A percentile compares a stretch with the other conserved stretches of the same genome.
phyloP scores from a whole-genome alignment of 805 yeast genomes.

The Myxozyma udenii region DNA sequence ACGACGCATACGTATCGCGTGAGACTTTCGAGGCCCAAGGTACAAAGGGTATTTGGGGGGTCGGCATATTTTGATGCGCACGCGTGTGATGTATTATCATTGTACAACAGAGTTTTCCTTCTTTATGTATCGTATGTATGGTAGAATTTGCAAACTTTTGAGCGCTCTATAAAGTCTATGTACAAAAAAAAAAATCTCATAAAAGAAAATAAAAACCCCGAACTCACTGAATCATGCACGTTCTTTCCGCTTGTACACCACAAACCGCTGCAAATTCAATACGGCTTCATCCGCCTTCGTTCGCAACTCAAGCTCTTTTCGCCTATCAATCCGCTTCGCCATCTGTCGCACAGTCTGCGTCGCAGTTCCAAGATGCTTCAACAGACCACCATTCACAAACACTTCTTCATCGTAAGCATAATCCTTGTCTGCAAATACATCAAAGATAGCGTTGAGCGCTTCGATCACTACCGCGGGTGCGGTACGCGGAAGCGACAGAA shows the following conservation, averaged over 20 bases:
- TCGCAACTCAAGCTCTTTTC: slow-evolving; percentile 56
- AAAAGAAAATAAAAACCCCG: neutral
- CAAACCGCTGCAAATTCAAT: slow-evolving; percentile 67
- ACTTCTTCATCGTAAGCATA: slow-evolving; percentile 66
- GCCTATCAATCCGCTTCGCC: slow-evolving; percentile 65
- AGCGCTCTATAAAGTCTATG: neutral
- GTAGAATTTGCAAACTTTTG: neutral
- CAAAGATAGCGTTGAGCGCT: slow-evolving; percentile 64
- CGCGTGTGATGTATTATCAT: neutral
- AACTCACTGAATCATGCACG: neutral
- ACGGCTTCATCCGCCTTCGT: slow-evolving; percentile 63
- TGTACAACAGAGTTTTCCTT: neutral
- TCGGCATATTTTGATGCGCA: slow-evolving; percentile 30
- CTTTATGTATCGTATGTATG: neutral
- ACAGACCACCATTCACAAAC: slow-evolving; percentile 55
- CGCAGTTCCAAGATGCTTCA: slow-evolving; percentile 44
- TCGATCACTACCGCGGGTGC: slow-evolving; percentile 52
- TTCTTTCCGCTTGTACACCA: slow-evolving; percentile 65
- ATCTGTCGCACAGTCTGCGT: slow-evolving; percentile 50
- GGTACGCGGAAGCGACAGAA: slow-evolving; percentile 35
- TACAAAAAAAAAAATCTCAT: too few relatives aligned
- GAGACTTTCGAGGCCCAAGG: slow-evolving; percentile 76
- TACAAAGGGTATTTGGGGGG: slow-evolving; percentile 78
- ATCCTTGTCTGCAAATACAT: slow-evolving; percentile 70
- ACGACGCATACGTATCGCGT: slow-evolving; percentile 61